Evolutionary conservation across 768 basidiomycete genomes (phyloP).

Genomic region (Mycena crocata): DNA sequence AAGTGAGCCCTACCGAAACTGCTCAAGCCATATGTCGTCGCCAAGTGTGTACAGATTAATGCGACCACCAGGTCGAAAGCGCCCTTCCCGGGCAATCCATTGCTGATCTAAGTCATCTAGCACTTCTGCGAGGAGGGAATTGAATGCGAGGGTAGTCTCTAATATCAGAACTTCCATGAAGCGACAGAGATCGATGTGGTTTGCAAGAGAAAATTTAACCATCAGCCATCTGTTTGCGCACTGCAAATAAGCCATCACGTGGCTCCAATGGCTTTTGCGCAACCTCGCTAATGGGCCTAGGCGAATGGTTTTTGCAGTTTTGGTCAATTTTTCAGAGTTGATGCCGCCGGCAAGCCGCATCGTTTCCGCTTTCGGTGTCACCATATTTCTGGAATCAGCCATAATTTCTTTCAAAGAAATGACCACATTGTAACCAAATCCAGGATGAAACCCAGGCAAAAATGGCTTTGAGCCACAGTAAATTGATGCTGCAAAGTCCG

Average conservation of each 20-base stretch:
- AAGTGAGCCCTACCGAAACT: conserved; percentile 1
- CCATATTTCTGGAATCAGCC: too few relatives aligned
- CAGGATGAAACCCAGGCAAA: too few relatives aligned
- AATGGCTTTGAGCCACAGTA: too few relatives aligned
- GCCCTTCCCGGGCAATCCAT: neutral
- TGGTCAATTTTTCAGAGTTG: too few relatives aligned
- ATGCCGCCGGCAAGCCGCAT: too few relatives aligned
- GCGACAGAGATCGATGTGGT: neutral
- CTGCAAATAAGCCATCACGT: conserved; percentile 1
- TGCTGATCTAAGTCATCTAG: neutral
- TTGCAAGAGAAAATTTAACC: neutral
- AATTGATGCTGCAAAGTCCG: too few relatives aligned
- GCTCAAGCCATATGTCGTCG: conserved; percentile 11
- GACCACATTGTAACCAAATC: too few relatives aligned
- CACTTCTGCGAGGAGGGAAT: neutral
- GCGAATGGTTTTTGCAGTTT: too few relatives aligned
- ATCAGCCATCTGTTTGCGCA: conserved; percentile 10
- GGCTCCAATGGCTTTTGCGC: conserved; percentile 12
- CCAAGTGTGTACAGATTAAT: neutral
- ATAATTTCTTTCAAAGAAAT: too few relatives aligned
- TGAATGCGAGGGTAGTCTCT: conserved; percentile 1
- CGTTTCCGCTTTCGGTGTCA: too few relatives aligned
- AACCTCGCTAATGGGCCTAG: neutral
- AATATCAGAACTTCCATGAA: conserved; percentile 6
- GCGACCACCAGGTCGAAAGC: conserved; percentile 14